These are phyloP conservation scores for Pseudogymnoascus destructans DNA, from an alignment of 2,329 filamentous ascomycete genomes.

Conservation along the genomic window DNA sequence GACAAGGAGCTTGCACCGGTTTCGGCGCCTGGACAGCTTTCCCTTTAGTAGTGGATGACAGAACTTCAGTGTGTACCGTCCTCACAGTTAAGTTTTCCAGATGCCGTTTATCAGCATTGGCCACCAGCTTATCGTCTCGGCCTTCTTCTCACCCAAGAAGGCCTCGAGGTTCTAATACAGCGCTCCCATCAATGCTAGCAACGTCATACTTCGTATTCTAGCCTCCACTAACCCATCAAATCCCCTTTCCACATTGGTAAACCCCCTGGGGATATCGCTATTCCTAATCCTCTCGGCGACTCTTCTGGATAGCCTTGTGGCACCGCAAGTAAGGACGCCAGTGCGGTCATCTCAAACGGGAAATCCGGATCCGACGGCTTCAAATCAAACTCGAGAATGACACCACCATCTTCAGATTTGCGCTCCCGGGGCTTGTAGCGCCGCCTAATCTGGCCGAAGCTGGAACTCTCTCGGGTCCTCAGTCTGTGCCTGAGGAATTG, in stretches of 20 bases:
- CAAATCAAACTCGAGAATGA: constrained; percentile 50
- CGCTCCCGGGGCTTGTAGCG: constrained; percentile 41
- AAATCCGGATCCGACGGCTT: constrained; percentile 72
- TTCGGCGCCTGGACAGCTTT: constrained; percentile 30
- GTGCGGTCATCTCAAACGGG: constrained; percentile 57
- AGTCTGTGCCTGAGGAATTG: constrained; percentile 49
- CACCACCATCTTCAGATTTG: constrained; percentile 31
- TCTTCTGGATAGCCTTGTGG: constrained; percentile 49
- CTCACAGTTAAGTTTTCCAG: constrained; percentile 19
- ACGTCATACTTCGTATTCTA: constrained; percentile 40
- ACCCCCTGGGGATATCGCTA: constrained; percentile 56
- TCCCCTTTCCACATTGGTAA: constrained; percentile 63
- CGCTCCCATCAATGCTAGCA: constrained; percentile 54
- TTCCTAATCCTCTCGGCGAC: constrained; percentile 50
- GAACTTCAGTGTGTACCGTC: constrained; percentile 16
- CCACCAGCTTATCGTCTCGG: constrained; percentile 51
- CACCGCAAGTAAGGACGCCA: constrained; percentile 56
- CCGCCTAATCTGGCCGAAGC: constrained; percentile 58
- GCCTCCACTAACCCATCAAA: constrained; percentile 49
- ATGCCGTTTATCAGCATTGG: constrained; percentile 26
- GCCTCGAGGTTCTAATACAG: constrained; percentile 61
- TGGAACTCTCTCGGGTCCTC: constrained; percentile 63
- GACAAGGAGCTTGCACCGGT: neutral
- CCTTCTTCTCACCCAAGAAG: constrained; percentile 56
- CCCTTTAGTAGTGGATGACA: constrained; percentile 2